Percentiles rank a stretch among this genome's conserved stretches.
phyloP scores from a whole-genome alignment of 2,329 filamentous ascomycete genomes.

The Aspergillus pseudotamarii region DNA sequence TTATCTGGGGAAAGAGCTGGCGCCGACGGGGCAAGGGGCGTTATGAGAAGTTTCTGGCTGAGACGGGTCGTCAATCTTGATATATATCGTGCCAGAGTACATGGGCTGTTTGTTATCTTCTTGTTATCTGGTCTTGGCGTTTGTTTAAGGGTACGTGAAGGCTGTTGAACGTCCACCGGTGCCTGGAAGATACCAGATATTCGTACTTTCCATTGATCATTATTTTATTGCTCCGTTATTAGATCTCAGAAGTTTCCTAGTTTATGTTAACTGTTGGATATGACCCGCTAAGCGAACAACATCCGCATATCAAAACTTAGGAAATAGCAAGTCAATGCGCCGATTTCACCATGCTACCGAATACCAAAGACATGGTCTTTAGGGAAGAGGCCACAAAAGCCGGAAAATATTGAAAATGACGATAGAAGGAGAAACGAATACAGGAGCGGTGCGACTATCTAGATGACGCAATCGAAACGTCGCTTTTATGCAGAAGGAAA shows the following conservation, averaged over 20 bases:
- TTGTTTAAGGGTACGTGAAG: neutral
- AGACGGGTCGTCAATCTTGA: conserved; percentile 16
- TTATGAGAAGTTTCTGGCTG: conserved; percentile 31
- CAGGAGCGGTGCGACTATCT: conserved; percentile 1
- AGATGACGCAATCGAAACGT: neutral
- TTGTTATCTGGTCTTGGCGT: too few species aligned
- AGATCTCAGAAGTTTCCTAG: neutral
- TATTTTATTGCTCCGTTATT: neutral
- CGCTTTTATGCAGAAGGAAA: conserved; percentile 19
- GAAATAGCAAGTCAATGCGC: conserved; percentile 12
- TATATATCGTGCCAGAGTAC: neutral
- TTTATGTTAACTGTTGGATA: neutral
- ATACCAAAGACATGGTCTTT: conserved; percentile 11
- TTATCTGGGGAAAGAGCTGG: conserved; percentile 39
- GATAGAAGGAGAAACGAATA: neutral
- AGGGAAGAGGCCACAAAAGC: neutral
- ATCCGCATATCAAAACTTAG: neutral
- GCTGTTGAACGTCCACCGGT: neutral
- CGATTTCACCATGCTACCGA: conserved; percentile 15
- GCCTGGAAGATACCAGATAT: neutral
- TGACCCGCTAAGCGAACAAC: neutral
- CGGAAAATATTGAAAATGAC: neutral
- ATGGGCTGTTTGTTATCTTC: neutral
- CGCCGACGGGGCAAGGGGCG: conserved; percentile 27
- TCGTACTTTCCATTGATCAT: neutral